Percentiles rank a stretch among this genome's conserved stretches.
Evolutionary conservation across 2,329 filamentous ascomycete species (phyloP).

Genomic region (Aureobasidium sp.): DNA sequence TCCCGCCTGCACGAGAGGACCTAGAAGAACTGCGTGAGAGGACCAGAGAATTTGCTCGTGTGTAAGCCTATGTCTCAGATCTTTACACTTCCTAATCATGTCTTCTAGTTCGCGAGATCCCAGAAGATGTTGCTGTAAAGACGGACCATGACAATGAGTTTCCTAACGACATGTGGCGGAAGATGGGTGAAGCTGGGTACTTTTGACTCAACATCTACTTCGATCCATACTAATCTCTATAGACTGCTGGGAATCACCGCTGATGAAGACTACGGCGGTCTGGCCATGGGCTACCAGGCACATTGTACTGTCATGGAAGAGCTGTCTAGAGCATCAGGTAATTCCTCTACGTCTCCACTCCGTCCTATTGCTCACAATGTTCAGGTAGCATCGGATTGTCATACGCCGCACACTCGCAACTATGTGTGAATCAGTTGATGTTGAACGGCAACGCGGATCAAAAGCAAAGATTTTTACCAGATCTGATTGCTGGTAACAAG

Average conservation of each 20-base stretch:
- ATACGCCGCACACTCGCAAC: constrained; percentile 90
- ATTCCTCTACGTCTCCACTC: background rate
- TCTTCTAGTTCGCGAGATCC: constrained; percentile 62
- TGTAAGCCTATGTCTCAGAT: constrained; percentile 2
- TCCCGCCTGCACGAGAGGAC: constrained; percentile 60
- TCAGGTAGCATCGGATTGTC: constrained; percentile 67
- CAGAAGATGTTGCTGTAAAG: constrained; percentile 68
- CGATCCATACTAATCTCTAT: constrained; percentile 7
- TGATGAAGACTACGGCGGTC: constrained; percentile 81
- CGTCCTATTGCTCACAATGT: background rate
- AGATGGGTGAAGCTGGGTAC: constrained; percentile 75
- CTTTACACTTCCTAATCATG: background rate
- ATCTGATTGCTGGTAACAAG: constrained; percentile 67
- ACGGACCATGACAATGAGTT: constrained; percentile 88
- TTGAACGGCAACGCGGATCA: constrained; percentile 75
- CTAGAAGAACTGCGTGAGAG: constrained; percentile 72
- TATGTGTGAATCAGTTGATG: constrained; percentile 94
- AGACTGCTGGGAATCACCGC: constrained; percentile 85
- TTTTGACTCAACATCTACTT: background rate
- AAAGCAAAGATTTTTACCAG: constrained; percentile 72
- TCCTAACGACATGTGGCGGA: constrained; percentile 84
- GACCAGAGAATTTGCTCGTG: constrained; percentile 75
- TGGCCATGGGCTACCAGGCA: constrained; percentile 91
- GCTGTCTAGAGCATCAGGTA: constrained; percentile 73
- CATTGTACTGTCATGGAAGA: constrained; percentile 96